Evolutionary conservation across 345 rosid species (phyloP).

Genomic region (Gynandropsis gynandra): DNA sequence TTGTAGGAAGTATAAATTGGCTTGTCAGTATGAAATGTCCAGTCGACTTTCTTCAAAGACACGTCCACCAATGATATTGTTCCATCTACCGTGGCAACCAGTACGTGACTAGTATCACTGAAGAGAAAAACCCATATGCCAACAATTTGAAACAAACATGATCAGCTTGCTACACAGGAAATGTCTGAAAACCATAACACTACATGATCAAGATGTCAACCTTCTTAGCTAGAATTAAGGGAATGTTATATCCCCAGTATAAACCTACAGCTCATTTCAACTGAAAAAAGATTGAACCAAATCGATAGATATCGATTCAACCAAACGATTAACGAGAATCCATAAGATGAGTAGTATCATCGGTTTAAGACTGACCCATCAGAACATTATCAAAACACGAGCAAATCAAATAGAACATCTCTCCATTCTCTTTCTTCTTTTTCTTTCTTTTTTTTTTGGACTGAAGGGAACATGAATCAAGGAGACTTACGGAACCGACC

Average conservation of each 20-base stretch:
- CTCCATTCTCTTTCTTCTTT: too few relatives aligned
- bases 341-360: too few relatives aligned
- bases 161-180: not conserved
- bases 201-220: slow-evolving; percentile 12
- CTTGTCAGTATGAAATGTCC: slow-evolving; percentile 46
- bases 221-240: slow-evolving; percentile 9
- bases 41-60: slow-evolving; percentile 27
- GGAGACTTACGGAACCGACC: slow-evolving; percentile 37
- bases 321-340: not conserved
- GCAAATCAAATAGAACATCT: not conserved
- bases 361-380: not conserved
- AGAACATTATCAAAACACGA: not conserved
- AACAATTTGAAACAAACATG: not conserved
- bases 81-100: slow-evolving; percentile 50
- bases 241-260: not conserved
- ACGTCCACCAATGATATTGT: slow-evolving; percentile 42
- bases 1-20: slow-evolving; percentile 64
- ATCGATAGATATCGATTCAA: slow-evolving; percentile 1
- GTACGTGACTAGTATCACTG: slow-evolving; percentile 34
- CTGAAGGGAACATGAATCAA: not conserved
- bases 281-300: not conserved
- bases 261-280: not conserved
- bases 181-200: slow-evolving; percentile 7
- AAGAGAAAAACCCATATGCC: slow-evolving; percentile 12
- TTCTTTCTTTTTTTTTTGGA: not conserved